phyloP scores from a whole-genome alignment of 2,329 filamentous ascomycete genomes.

The Stromatinia cepivora region DNA sequence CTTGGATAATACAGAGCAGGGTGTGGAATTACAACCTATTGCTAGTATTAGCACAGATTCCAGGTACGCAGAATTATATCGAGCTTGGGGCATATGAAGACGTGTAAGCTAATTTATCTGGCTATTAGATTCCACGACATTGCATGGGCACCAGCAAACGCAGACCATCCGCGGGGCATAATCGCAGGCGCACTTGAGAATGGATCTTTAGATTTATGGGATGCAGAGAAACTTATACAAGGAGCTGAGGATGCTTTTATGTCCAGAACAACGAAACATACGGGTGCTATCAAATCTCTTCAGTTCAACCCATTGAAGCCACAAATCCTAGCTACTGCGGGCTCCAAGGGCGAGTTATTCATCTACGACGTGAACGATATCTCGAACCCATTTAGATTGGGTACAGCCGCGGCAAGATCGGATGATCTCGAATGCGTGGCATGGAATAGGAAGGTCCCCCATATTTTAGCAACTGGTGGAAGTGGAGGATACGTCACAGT shows the following conservation, averaged over 20 bases:
- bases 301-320: slow-evolving; percentile 95
- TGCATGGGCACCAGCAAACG: slow-evolving; percentile 83
- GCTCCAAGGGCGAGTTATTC: slow-evolving; percentile 93
- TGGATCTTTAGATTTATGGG: slow-evolving; percentile 90
- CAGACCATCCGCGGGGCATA: slow-evolving; percentile 78
- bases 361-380: slow-evolving; percentile 93
- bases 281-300: slow-evolving; percentile 85
- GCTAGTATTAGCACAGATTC: slow-evolving; percentile 85
- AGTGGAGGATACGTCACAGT: slow-evolving; percentile 94
- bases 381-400: slow-evolving; percentile 82
- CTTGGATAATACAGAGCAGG: slow-evolving; percentile 73
- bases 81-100: slow-evolving; percentile 10
- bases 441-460: slow-evolving; percentile 97
- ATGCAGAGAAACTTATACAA: slow-evolving; percentile 68
- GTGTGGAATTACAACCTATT: slow-evolving; percentile 80
- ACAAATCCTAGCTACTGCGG: slow-evolving; percentile 88
- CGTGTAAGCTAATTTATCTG: slow-evolving; percentile 23
- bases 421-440: slow-evolving; percentile 96
- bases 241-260: slow-evolving; percentile 72
- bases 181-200: slow-evolving; percentile 96
- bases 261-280: slow-evolving; percentile 85
- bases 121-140: slow-evolving; percentile 88
- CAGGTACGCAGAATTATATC: slow-evolving; percentile 59
- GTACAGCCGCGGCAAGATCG: slow-evolving; percentile 81
- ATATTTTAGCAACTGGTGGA: slow-evolving; percentile 93